phyloP scores from a whole-genome alignment of 345 rosid genomes.

The Rhodamnia argentea region DNA sequence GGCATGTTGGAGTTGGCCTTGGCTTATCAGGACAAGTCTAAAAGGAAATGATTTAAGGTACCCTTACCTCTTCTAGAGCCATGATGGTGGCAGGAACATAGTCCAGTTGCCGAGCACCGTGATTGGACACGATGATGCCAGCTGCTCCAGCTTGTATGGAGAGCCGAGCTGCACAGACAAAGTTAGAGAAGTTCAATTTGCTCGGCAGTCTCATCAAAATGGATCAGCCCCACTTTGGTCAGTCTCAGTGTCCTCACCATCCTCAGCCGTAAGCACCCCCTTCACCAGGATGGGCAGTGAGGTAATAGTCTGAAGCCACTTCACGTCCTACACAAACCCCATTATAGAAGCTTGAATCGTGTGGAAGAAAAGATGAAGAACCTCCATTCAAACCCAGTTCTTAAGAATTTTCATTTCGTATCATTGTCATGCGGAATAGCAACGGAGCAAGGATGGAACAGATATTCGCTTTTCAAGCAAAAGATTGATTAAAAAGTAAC shows the following conservation, averaged over 20 bases:
- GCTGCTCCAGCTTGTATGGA: conserved; percentile 72
- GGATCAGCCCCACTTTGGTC: neutral
- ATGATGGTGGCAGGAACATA: conserved; percentile 76
- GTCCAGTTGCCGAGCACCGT: conserved; percentile 94
- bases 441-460: neutral
- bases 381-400: neutral
- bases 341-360: neutral
- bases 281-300: conserved; percentile 77
- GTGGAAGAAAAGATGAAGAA: neutral
- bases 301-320: conserved; percentile 88
- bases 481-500: neutral
- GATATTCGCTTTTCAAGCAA: neutral
- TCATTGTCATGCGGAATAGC: neutral
- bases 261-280: conserved; percentile 87
- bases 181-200: neutral
- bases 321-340: conserved; percentile 39
- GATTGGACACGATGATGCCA: conserved; percentile 91
- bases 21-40: neutral
- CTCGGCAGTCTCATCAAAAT: neutral
- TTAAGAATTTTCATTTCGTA: neutral
- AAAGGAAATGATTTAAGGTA: neutral
- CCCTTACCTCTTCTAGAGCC: conserved; percentile 80
- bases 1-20: neutral
- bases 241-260: conserved; percentile 26
- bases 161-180: conserved; percentile 46